These are phyloP conservation scores for Berberis thunbergii DNA, from an alignment of 164 flowering plant genomes.

Conservation along the genomic window DNA sequence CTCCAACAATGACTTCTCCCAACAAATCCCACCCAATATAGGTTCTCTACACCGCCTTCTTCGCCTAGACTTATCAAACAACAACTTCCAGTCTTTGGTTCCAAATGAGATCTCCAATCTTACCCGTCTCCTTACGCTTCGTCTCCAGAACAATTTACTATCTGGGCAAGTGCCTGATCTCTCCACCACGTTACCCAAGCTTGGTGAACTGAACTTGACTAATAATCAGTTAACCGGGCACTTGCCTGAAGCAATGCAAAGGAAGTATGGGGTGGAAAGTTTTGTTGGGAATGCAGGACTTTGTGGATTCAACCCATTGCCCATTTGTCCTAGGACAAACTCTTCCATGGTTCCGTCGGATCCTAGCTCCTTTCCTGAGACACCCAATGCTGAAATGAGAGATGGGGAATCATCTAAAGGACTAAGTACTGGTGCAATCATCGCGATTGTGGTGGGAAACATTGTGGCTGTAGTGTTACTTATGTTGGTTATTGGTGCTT, in stretches of 20 bases:
- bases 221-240: conserved; percentile 64
- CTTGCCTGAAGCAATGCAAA: conserved; percentile 31
- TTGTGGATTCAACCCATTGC: conserved; percentile 57
- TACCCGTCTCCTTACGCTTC: conserved; percentile 50
- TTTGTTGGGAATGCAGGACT: conserved; percentile 67
- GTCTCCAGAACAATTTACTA: conserved; percentile 62
- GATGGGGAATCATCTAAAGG: conserved; percentile 2
- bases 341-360: conserved; percentile 14
- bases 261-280: conserved; percentile 38
- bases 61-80: conserved; percentile 71
- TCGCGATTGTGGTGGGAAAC: conserved; percentile 55
- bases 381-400: conserved; percentile 18
- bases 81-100: conserved; percentile 60
- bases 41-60: conserved; percentile 39
- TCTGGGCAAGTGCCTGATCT: conserved; percentile 51
- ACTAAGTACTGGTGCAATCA: conserved; percentile 50
- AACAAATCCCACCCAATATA: conserved; percentile 49
- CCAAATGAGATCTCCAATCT: conserved; percentile 32
- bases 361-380: conserved; percentile 19
- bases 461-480: conserved; percentile 47
- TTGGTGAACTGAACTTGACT: conserved; percentile 55
- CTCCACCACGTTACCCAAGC: conserved; percentile 18
- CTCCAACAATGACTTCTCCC: conserved; percentile 70
- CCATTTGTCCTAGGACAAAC: conserved; percentile 21
- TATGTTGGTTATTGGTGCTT: conserved; percentile 44